Conservation (phyloP, 2,329 filamentous ascomycete genomes). For the Aureobasidium vineae region DNA sequence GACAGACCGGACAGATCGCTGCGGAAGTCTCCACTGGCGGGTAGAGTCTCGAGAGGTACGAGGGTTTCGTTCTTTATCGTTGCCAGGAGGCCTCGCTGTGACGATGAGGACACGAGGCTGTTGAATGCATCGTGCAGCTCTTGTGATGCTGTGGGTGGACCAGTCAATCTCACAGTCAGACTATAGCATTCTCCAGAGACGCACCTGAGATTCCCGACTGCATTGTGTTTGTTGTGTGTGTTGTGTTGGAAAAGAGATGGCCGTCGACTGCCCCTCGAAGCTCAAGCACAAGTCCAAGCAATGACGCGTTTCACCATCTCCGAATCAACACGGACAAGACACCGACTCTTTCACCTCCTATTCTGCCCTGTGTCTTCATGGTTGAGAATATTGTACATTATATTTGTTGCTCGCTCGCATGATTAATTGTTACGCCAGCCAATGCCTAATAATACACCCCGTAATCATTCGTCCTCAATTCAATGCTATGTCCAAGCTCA, state of each 20-base stretch:
- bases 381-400: neutral
- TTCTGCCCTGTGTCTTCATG: neutral
- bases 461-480: neutral
- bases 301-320: slow-evolving; percentile 21
- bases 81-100: slow-evolving; percentile 67
- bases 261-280: slow-evolving; percentile 22
- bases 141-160: slow-evolving; percentile 60
- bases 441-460: neutral
- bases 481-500: neutral
- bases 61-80: slow-evolving; percentile 69
- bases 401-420: neutral
- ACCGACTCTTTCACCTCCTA: neutral
- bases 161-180: neutral
- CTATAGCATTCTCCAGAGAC: slow-evolving; percentile 16
- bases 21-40: slow-evolving; percentile 42
- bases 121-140: slow-evolving; percentile 75
- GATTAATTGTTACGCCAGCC: neutral
- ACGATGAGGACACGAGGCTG: slow-evolving; percentile 60
- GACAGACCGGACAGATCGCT: slow-evolving; percentile 61
- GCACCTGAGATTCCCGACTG: slow-evolving; percentile 76
- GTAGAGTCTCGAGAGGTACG: slow-evolving; percentile 57
- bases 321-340: neutral
- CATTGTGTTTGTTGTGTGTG: slow-evolving; percentile 51
- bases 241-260: neutral
- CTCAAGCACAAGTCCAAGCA: slow-evolving; percentile 13